phyloP scores from a whole-genome alignment of 805 yeast genomes.

The Kuraishia hungarica region DNA sequence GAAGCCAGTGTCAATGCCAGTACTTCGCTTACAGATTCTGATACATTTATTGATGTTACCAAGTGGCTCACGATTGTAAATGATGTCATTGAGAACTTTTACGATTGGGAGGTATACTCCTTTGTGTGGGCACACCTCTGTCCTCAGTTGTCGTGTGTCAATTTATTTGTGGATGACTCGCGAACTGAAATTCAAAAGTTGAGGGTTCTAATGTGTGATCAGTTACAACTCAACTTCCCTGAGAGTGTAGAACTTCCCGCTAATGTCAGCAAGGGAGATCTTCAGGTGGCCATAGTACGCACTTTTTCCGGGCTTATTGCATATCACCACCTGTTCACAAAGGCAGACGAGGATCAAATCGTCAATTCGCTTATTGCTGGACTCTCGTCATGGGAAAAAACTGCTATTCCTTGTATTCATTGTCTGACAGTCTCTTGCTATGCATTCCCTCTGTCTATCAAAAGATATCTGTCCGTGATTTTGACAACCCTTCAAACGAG shows the following conservation, averaged over 20 bases:
- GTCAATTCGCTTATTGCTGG: slow-evolving; percentile 53
- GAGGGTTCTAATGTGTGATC: slow-evolving; percentile 43
- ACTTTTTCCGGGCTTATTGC: slow-evolving; percentile 56
- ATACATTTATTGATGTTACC: slow-evolving; percentile 29
- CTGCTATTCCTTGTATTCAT: slow-evolving; percentile 73
- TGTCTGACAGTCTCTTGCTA: slow-evolving; percentile 71
- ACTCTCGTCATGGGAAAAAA: slow-evolving; percentile 66
- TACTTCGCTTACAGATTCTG: not conserved
- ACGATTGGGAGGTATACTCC: slow-evolving; percentile 67
- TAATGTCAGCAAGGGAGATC: slow-evolving; percentile 44
- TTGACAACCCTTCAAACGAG: slow-evolving; percentile 68
- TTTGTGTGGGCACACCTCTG: slow-evolving; percentile 60
- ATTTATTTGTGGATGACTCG: slow-evolving; percentile 34
- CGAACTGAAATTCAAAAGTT: slow-evolving; percentile 30
- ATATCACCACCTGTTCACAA: slow-evolving; percentile 44
- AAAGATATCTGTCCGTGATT: slow-evolving; percentile 58
- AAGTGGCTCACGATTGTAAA: slow-evolving; percentile 44
- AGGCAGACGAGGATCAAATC: slow-evolving; percentile 54
- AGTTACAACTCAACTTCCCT: slow-evolving; percentile 43
- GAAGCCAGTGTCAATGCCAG: not conserved
- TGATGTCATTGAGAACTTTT: slow-evolving; percentile 39
- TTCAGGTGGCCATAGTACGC: slow-evolving; percentile 58
- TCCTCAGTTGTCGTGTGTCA: slow-evolving; percentile 55
- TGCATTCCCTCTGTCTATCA: slow-evolving; percentile 68
- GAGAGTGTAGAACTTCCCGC: slow-evolving; percentile 29